phyloP scores from a whole-genome alignment of 192 early-diverging fungal species.

The Gigaspora rosea region DNA sequence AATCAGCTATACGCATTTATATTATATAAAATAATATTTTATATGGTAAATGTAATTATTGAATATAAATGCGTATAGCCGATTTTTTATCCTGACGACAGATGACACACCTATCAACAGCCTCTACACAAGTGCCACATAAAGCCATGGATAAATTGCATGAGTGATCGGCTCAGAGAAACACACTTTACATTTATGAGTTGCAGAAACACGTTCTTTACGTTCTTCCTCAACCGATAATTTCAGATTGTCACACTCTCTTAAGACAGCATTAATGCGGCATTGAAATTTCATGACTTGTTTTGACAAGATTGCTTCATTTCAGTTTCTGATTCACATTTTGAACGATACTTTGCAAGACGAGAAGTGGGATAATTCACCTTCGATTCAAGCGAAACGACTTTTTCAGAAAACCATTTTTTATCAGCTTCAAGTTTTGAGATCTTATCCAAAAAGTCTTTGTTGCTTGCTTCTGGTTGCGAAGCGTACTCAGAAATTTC shows the following conservation, averaged over 20 bases:
- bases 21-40: no score
- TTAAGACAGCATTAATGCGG: neutral
- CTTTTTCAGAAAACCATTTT: no score
- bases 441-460: no score
- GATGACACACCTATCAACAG: slow-evolving; percentile 6
- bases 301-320: neutral
- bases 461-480: no score
- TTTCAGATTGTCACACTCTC: neutral
- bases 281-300: slow-evolving; percentile 2
- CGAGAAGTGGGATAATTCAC: neutral
- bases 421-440: no score
- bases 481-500: no score
- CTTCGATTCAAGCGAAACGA: neutral
- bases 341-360: neutral
- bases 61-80: slow-evolving; percentile 11
- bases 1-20: no score
- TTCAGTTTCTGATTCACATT: neutral
- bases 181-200: slow-evolving; percentile 48
- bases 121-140: slow-evolving; percentile 39
- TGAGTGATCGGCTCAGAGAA: slow-evolving; percentile 39
- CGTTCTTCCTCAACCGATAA: neutral
- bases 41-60: no score
- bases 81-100: slow-evolving; percentile 17
- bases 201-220: neutral
- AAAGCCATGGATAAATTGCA: slow-evolving; percentile 47